phyloP scores from a whole-genome alignment of 2,329 filamentous ascomycete species.

The Blastomyces parvus region DNA sequence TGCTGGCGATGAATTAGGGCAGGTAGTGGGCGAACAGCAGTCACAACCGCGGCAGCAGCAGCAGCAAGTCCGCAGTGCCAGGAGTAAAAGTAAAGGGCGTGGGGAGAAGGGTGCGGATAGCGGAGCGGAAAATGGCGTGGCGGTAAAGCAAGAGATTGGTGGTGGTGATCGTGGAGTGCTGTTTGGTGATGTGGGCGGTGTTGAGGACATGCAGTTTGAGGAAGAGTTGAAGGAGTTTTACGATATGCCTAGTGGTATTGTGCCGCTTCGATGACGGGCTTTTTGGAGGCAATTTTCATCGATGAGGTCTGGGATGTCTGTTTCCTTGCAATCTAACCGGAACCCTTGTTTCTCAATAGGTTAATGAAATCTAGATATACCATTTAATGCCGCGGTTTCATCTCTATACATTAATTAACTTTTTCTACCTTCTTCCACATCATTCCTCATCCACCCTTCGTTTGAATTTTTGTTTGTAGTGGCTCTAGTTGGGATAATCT shows the following conservation, averaged over 20 bases:
- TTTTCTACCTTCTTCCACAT: not conserved
- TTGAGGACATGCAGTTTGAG: conserved; percentile 23
- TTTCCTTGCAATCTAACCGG: not conserved
- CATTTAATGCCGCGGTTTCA: not conserved
- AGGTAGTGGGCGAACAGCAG: conserved; percentile 18
- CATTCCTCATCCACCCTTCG: not conserved
- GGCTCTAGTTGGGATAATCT: not conserved
- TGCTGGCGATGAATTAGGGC: conserved; percentile 21
- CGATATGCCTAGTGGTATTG: conserved; percentile 29
- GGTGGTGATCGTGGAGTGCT: not conserved
- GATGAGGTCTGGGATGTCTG: not conserved
- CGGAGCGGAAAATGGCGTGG: conserved; percentile 19
- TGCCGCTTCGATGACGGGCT: conserved; percentile 17
- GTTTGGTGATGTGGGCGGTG: conserved; percentile 14
- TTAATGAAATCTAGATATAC: not conserved
- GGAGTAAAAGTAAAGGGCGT: conserved; percentile 17
- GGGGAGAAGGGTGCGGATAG: conserved; percentile 24
- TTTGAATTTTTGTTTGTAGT: not conserved
- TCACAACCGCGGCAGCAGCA: not conserved
- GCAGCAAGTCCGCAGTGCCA: conserved; percentile 17
- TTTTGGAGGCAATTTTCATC: not conserved
- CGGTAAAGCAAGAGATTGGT: conserved; percentile 4
- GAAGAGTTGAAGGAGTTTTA: conserved; percentile 35
- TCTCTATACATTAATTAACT: not conserved
- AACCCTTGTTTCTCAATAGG: not conserved